phyloP scores from a whole-genome alignment of 805 yeast species.

The Wickerhamomyces kurtzmanii region DNA sequence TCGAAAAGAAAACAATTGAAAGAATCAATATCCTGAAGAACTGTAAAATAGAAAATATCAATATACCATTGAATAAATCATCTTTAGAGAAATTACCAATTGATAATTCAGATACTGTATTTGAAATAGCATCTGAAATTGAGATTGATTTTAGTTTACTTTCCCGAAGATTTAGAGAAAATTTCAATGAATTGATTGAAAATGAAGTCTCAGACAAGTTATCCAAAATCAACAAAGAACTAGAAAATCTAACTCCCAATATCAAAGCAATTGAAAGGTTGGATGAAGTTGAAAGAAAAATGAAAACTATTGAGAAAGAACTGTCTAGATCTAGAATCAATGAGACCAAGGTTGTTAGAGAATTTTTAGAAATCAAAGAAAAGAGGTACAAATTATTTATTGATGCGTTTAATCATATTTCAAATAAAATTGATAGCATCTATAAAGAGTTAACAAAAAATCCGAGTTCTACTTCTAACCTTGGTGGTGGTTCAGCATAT shows the following conservation, averaged over 20 bases:
- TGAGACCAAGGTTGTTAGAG: slow-evolving; percentile 43
- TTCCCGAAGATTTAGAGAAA: slow-evolving; percentile 31
- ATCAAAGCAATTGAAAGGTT: slow-evolving; percentile 71
- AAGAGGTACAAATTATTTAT: slow-evolving; percentile 56
- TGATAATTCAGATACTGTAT: slow-evolving; percentile 33
- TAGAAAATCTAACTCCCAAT: slow-evolving; percentile 57
- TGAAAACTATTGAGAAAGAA: slow-evolving; percentile 54
- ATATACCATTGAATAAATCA: slow-evolving; percentile 54
- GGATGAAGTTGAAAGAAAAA: slow-evolving; percentile 51
- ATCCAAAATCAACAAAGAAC: slow-evolving; percentile 20
- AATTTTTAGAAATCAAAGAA: slow-evolving; percentile 49
- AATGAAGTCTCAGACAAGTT: slow-evolving; percentile 28
- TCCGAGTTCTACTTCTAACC: slow-evolving; percentile 41
- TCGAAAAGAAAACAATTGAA: slow-evolving; percentile 44
- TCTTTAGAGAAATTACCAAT: slow-evolving; percentile 52
- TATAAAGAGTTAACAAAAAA: slow-evolving; percentile 78
- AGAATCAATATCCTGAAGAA: slow-evolving; percentile 51
- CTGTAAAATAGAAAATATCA: slow-evolving; percentile 65
- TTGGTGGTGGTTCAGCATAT: slow-evolving; percentile 91
- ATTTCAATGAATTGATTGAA: slow-evolving; percentile 16
- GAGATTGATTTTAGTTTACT: slow-evolving; percentile 45
- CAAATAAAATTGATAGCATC: slow-evolving; percentile 59
- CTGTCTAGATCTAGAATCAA: slow-evolving; percentile 48
- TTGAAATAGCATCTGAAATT: slow-evolving; percentile 32
- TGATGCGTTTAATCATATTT: slow-evolving; percentile 68